These are phyloP conservation scores for Elongisporangium anandrum DNA, from an alignment of 352 stramenopile genomes.

Conservation along the genomic window DNA sequence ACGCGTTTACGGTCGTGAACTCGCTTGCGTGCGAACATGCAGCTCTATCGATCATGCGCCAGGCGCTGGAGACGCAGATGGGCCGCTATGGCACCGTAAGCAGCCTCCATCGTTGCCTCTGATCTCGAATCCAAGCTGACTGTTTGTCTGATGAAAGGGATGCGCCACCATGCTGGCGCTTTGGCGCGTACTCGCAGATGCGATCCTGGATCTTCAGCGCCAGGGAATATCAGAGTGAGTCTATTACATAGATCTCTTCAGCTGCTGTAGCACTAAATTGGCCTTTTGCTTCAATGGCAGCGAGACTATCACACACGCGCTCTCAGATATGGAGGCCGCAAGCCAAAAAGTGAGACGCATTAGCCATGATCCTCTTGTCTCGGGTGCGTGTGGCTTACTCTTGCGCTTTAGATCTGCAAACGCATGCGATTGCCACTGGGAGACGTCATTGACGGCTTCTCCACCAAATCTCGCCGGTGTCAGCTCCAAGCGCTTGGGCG, in stretches of 20 bases:
- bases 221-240: not conserved
- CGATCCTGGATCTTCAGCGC: slow-evolving; percentile 9
- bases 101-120: not conserved
- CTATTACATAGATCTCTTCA: not conserved
- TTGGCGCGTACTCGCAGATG: slow-evolving; percentile 4
- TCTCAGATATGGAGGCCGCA: not conserved
- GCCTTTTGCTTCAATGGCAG: not conserved
- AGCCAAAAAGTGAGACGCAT: not conserved
- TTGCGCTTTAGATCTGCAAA: slow-evolving; percentile 4
- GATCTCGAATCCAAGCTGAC: not conserved
- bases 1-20: slow-evolving; percentile 7
- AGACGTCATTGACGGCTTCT: slow-evolving; percentile 7
- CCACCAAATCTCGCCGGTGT: not conserved
- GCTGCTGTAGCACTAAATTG: not conserved
- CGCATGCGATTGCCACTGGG: slow-evolving; percentile 5
- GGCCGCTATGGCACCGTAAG: slow-evolving; percentile 5
- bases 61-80: slow-evolving; percentile 6
- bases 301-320: not conserved
- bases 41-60: slow-evolving; percentile 7
- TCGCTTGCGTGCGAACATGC: slow-evolving; percentile 9
- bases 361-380: not conserved
- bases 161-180: slow-evolving; percentile 12
- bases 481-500: slow-evolving; percentile 6
- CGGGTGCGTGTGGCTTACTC: not conserved
- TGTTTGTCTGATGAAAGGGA: slow-evolving; percentile 1